These are phyloP conservation scores for Fusarium chaquense DNA, from an alignment of 2,329 filamentous ascomycete species.

Conservation along the genomic window DNA sequence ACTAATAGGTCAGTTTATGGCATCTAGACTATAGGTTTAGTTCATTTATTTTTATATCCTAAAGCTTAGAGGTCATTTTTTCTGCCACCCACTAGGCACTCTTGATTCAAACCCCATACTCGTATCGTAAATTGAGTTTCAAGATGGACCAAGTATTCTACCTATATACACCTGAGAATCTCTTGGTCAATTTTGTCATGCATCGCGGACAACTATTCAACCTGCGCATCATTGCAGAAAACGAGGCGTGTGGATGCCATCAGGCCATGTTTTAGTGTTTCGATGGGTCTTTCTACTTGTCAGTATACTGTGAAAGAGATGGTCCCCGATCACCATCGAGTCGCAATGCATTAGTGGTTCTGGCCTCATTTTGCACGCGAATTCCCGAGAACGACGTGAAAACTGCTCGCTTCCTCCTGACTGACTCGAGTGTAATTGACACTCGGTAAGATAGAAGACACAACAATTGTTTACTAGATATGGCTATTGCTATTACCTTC, in stretches of 20 bases:
- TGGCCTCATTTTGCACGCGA: conserved; percentile 6
- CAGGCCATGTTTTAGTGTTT: neutral
- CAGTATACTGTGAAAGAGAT: neutral
- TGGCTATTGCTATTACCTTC: too few species aligned
- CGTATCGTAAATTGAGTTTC: neutral
- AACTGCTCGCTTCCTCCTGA: neutral
- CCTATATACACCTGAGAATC: neutral
- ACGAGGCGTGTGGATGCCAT: neutral
- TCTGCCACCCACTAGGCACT: too few species aligned
- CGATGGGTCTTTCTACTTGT: neutral
- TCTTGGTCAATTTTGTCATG: neutral
- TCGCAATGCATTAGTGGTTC: conserved; percentile 12
- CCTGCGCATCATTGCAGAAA: neutral
- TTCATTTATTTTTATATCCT: too few species aligned
- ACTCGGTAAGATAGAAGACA: neutral
- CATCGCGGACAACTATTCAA: too few species aligned
- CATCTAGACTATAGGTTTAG: too few species aligned
- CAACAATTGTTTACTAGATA: too few species aligned
- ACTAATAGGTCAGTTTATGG: too few species aligned
- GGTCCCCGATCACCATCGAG: conserved; percentile 4
- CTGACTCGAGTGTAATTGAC: conserved; percentile 3
- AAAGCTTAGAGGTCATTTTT: too few species aligned
- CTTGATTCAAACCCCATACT: neutral
- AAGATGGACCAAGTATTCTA: neutral
- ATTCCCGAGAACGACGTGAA: neutral